phyloP scores from a whole-genome alignment of 1,284 basidiomycete species.

The Trametes polyzona region DNA sequence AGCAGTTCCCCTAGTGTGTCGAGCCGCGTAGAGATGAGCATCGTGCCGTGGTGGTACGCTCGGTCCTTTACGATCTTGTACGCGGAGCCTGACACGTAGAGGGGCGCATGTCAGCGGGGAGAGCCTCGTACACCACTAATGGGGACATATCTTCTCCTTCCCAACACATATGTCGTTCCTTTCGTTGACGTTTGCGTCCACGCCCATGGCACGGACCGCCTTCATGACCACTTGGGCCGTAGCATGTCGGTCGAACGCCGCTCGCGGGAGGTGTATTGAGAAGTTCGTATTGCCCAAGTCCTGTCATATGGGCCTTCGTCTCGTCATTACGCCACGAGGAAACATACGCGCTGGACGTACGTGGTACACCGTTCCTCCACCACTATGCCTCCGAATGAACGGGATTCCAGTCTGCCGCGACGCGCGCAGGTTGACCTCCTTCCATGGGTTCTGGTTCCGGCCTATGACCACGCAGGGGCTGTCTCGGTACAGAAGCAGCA shows the following conservation, averaged over 20 bases:
- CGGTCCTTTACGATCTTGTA: conserved; percentile 94
- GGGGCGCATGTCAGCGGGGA: conserved; percentile 8
- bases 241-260: conserved; percentile 78
- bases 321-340: too few relatives aligned
- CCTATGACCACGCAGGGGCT: conserved; percentile 93
- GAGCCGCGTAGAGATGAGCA: conserved; percentile 89
- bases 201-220: conserved; percentile 77
- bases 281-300: conserved; percentile 98
- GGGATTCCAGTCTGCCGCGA: conserved; percentile 64
- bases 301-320: too few relatives aligned
- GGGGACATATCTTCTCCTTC: conserved; percentile 78
- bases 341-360: too few relatives aligned
- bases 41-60: conserved; percentile 99
- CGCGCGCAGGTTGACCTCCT: conserved; percentile 82
- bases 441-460: conserved; percentile 98
- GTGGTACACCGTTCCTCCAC: conserved; percentile 98
- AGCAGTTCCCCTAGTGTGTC: conserved; percentile 75
- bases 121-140: conserved; percentile 8
- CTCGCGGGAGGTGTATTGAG: conserved; percentile 88
- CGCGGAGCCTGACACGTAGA: conserved; percentile 93
- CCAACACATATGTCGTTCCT: conserved; percentile 90
- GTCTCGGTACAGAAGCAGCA: conserved; percentile 91
- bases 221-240: conserved; percentile 82
- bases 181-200: conserved; percentile 83
- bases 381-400: conserved; percentile 86